A percentile compares a stretch with the other conserved stretches of the same genome.
These are phyloP conservation scores for Cyberlindnera bimundalis DNA, from an alignment of 805 yeast species.

Conservation along the genomic window DNA sequence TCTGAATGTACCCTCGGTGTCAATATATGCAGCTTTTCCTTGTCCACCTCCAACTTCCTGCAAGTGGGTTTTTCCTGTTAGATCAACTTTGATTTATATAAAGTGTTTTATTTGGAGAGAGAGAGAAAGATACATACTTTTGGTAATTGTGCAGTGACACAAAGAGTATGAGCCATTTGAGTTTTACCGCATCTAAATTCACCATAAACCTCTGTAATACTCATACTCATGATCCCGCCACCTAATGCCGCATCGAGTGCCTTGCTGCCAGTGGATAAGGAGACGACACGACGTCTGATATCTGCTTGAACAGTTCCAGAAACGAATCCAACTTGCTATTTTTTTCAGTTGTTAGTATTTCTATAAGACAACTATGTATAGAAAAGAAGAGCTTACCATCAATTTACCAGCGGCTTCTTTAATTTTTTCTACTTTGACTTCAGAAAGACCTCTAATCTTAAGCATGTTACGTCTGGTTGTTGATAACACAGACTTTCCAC, in stretches of 20 bases:
- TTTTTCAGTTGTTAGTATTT: too few species aligned
- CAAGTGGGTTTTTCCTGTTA: not conserved
- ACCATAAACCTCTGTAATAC: slow-evolving; percentile 76
- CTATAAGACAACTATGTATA: too few species aligned
- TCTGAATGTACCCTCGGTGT: slow-evolving; percentile 79
- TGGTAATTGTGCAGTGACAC: slow-evolving; percentile 74
- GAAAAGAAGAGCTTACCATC: slow-evolving; percentile 29
- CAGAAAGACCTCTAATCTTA: slow-evolving; percentile 69
- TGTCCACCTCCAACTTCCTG: slow-evolving; percentile 65
- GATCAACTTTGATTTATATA: too few species aligned
- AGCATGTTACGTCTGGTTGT: slow-evolving; percentile 64
- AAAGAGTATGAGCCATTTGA: slow-evolving; percentile 75
- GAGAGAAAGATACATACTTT: slow-evolving; percentile 23
- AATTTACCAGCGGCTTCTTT: slow-evolving; percentile 70
- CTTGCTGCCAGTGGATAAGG: slow-evolving; percentile 69
- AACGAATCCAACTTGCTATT: slow-evolving; percentile 62
- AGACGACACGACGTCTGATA: slow-evolving; percentile 57
- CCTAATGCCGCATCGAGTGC: slow-evolving; percentile 66
- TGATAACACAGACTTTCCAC: slow-evolving; percentile 43
- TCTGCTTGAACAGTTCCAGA: slow-evolving; percentile 70
- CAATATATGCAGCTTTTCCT: slow-evolving; percentile 76
- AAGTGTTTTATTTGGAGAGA: not conserved
- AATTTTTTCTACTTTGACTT: slow-evolving; percentile 73
- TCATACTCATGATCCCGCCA: slow-evolving; percentile 75
- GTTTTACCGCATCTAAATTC: slow-evolving; percentile 81